These are phyloP conservation scores for Boletales sp. DNA, from an alignment of 768 basidiomycete genomes.

Conservation along the genomic window DNA sequence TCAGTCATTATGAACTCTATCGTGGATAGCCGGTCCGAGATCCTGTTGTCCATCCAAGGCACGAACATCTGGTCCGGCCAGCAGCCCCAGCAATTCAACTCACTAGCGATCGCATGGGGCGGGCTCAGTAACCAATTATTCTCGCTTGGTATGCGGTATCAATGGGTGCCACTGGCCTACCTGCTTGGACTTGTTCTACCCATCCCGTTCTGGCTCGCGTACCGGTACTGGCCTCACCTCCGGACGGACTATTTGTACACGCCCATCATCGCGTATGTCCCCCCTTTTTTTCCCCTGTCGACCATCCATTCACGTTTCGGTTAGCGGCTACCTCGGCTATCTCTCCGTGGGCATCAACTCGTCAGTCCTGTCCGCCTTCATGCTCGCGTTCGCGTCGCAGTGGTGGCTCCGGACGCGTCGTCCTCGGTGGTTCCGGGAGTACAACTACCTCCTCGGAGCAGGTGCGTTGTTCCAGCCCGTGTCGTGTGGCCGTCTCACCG, in stretches of 20 bases:
- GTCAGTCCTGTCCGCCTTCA: slow-evolving; percentile 11
- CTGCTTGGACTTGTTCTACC: slow-evolving; percentile 34
- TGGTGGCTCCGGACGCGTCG: slow-evolving; percentile 37
- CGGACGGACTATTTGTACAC: slow-evolving; percentile 25
- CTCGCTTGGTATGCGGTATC: slow-evolving; percentile 25
- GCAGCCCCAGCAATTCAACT: slow-evolving; percentile 28
- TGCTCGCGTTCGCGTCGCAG: slow-evolving; percentile 32
- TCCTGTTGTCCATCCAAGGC: slow-evolving; percentile 52
- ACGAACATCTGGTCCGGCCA: slow-evolving; percentile 38
- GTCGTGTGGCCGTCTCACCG: too few species aligned
- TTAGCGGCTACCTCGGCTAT: slow-evolving; percentile 8
- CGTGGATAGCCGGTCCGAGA: slow-evolving; percentile 46
- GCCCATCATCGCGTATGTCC: slow-evolving; percentile 27
- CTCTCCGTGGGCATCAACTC: slow-evolving; percentile 30
- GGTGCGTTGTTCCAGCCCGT: slow-evolving; percentile 21
- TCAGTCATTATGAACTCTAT: slow-evolving; percentile 60
- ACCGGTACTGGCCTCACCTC: slow-evolving; percentile 33
- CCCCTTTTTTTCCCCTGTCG: neutral
- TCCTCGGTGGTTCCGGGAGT: slow-evolving; percentile 35
- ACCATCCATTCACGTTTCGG: neutral
- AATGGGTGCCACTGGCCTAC: slow-evolving; percentile 41
- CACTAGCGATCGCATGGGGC: slow-evolving; percentile 38
- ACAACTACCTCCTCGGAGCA: slow-evolving; percentile 41
- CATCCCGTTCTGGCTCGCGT: slow-evolving; percentile 41
- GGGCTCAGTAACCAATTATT: slow-evolving; percentile 36